Conservation (phyloP, 192 early-diverging fungal species). For the Gryganskiella cystojenkinii region DNA sequence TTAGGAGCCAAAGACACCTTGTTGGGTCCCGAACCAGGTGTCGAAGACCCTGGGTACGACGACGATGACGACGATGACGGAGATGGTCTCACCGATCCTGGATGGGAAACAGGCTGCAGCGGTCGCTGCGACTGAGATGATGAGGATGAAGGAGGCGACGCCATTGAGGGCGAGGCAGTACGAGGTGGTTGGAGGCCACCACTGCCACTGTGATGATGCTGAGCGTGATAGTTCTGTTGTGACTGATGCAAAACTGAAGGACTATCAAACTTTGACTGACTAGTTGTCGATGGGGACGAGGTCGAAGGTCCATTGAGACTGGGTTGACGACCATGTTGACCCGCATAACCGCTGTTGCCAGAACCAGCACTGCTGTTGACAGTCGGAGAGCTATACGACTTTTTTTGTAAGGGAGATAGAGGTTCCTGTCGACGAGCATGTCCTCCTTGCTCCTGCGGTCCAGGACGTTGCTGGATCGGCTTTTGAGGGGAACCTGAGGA, state of each 20-base stretch:
- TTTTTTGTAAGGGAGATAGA: neutral
- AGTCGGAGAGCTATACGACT: too few relatives aligned
- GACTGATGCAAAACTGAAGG: too few relatives aligned
- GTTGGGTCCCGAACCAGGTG: neutral
- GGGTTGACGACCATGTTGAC: conserved; percentile 11
- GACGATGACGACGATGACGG: neutral
- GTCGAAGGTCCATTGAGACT: conserved; percentile 17
- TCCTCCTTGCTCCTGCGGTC: too few relatives aligned
- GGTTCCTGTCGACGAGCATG: too few relatives aligned
- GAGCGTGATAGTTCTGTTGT: too few relatives aligned
- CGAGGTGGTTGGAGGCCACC: too few relatives aligned
- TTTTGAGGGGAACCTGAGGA: neutral
- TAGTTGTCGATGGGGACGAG: neutral
- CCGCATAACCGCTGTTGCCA: neutral
- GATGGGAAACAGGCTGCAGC: neutral
- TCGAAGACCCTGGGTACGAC: neutral
- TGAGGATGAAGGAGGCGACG: neutral
- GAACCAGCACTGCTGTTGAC: neutral
- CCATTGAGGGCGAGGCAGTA: neutral
- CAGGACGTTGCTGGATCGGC: too few relatives aligned
- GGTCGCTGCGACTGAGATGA: neutral
- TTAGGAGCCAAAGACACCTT: neutral
- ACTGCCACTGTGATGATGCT: too few relatives aligned
- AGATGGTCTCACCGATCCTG: neutral
- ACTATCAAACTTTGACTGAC: too few relatives aligned